Percentiles rank a stretch among this genome's conserved stretches.
Conservation (phyloP, 2,329 filamentous ascomycete genomes). For the Claviceps pusilla region DNA sequence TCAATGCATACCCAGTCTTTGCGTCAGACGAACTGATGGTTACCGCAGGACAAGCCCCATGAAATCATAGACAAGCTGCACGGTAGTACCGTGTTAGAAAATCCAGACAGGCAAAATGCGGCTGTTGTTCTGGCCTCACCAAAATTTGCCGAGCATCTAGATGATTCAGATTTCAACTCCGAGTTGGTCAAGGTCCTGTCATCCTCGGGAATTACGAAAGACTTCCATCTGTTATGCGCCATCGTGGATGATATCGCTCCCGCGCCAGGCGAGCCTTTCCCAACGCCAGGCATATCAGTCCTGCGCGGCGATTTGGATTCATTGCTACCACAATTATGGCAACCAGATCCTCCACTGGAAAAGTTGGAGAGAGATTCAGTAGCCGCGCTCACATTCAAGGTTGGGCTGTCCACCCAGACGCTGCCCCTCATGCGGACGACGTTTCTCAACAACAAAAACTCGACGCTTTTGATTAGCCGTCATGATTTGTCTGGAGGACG, state of each 20-base stretch:
- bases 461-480: slow-evolving; percentile 35
- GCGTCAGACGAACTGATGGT: not conserved
- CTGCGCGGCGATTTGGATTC: slow-evolving; percentile 26
- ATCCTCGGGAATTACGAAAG: slow-evolving; percentile 22
- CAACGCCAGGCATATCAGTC: slow-evolving; percentile 34
- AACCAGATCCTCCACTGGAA: slow-evolving; percentile 12
- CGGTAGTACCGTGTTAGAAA: slow-evolving; percentile 13
- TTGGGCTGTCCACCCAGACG: slow-evolving; percentile 26
- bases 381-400: slow-evolving; percentile 27
- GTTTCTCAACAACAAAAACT: slow-evolving; percentile 52
- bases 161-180: slow-evolving; percentile 27
- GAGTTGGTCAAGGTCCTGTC: slow-evolving; percentile 31
- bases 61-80: slow-evolving; percentile 11
- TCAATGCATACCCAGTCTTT: not conserved
- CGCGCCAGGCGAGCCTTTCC: slow-evolving; percentile 14
- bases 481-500: slow-evolving; percentile 13
- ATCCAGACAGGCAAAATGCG: slow-evolving; percentile 21
- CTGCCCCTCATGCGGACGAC: slow-evolving; percentile 64
- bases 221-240: slow-evolving; percentile 35
- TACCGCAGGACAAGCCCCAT: slow-evolving; percentile 6
- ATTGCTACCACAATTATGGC: slow-evolving; percentile 34
- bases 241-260: slow-evolving; percentile 41
- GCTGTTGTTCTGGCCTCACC: slow-evolving; percentile 36
- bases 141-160: slow-evolving; percentile 31
- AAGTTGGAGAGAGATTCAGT: slow-evolving; percentile 20